Conservation (phyloP, 1,139 yeast genomes). For the Diutina ranongensis region DNA sequence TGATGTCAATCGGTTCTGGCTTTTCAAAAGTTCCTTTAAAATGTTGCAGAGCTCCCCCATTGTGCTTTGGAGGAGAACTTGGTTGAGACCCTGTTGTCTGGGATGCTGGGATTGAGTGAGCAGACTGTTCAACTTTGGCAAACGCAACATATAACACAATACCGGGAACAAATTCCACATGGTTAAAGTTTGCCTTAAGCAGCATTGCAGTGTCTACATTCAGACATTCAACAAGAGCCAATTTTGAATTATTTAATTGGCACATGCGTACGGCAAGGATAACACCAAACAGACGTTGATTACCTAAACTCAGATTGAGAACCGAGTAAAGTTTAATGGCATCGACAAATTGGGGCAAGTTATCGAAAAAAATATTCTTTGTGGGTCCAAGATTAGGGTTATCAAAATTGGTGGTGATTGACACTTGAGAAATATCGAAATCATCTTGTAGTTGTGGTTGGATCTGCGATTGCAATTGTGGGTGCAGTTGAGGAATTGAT, state of each 20-base stretch:
- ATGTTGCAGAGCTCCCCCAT: not conserved
- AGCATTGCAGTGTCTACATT: conserved; percentile 64
- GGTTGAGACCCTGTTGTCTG: not conserved
- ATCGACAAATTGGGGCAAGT: conserved; percentile 46
- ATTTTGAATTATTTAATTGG: conserved; percentile 24
- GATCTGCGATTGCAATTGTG: not conserved
- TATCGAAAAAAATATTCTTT: conserved; percentile 62
- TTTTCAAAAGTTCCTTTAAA: not conserved
- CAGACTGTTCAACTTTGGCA: conserved; percentile 35
- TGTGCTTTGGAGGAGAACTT: not conserved
- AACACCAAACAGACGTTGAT: conserved; percentile 8
- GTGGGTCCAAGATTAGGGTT: conserved; percentile 69
- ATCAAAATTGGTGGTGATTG: conserved; percentile 49
- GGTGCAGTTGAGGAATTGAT: not conserved
- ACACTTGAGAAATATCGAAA: conserved; percentile 31
- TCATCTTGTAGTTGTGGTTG: conserved; percentile 29
- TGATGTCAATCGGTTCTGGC: not conserved
- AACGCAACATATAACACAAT: conserved; percentile 52
- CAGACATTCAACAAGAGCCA: conserved; percentile 66
- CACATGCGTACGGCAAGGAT: conserved; percentile 42
- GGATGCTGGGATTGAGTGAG: not conserved
- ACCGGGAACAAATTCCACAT: conserved; percentile 74
- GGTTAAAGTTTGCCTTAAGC: conserved; percentile 67
- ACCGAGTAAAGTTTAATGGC: conserved; percentile 25
- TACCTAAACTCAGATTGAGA: conserved; percentile 12